Evolutionary conservation across 2,329 filamentous ascomycete genomes (phyloP).

Genomic region (Dactylellina haptotyla): DNA sequence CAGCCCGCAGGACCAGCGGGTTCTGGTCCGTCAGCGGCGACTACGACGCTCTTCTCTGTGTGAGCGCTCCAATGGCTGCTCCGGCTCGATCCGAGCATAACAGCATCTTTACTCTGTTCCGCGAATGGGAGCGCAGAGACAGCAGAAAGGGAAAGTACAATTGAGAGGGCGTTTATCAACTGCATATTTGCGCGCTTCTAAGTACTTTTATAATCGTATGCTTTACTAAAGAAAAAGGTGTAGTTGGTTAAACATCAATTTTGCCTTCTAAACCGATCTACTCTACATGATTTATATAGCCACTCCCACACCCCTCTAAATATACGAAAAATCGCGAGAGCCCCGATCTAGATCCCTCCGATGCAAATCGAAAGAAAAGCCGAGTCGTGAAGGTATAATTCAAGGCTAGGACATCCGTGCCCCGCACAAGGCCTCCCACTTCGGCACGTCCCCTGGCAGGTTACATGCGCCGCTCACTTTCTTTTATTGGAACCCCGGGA

Average conservation of each 20-base stretch:
- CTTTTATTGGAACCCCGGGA: conserved; percentile 13
- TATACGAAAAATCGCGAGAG: too few species aligned
- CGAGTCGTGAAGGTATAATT: neutral
- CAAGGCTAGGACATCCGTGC: neutral
- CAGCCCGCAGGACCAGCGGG: neutral
- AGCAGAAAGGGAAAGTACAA: neutral
- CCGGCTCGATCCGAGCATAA: conserved; percentile 3
- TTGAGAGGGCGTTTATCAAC: neutral
- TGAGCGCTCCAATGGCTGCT: neutral
- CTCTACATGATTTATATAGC: too few species aligned
- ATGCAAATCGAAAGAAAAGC: neutral
- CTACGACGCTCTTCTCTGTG: neutral
- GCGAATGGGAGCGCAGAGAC: conserved; percentile 3
- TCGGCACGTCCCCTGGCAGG: neutral
- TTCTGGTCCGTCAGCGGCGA: neutral
- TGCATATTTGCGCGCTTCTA: conserved; percentile 12
- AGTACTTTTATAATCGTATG: neutral
- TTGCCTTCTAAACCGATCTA: too few species aligned
- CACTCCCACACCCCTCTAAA: too few species aligned
- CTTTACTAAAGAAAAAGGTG: neutral
- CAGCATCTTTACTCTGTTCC: neutral
- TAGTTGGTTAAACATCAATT: neutral
- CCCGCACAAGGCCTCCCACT: conserved; percentile 14
- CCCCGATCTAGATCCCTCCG: neutral
- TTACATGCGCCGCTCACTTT: neutral